Evolutionary conservation across 768 basidiomycete species (phyloP).

Genomic region (Gloeophyllum trabeum): DNA sequence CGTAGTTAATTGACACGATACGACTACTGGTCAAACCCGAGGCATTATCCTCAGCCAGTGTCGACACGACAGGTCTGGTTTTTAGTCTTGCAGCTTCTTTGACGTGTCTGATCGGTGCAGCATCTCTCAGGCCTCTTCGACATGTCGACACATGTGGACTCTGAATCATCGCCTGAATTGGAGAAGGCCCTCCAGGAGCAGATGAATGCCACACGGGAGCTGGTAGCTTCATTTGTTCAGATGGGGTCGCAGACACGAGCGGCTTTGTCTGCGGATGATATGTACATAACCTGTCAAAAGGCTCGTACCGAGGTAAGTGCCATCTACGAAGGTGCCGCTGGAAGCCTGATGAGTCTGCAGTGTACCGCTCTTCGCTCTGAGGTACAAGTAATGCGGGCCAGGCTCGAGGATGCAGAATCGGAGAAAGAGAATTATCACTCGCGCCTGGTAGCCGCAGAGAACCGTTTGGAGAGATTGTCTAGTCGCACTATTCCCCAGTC

Average conservation of each 20-base stretch:
- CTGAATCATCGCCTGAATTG: slow-evolving; percentile 15
- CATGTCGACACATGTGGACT: slow-evolving; percentile 19
- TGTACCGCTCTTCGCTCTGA: slow-evolving; percentile 49
- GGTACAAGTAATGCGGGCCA: slow-evolving; percentile 34
- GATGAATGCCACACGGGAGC: slow-evolving; percentile 42
- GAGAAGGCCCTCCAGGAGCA: slow-evolving; percentile 39
- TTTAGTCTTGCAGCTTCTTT: no score
- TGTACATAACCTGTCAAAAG: slow-evolving; percentile 36
- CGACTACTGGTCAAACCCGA: slow-evolving; percentile 45
- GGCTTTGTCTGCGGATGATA: slow-evolving; percentile 22
- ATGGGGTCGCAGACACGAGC: slow-evolving; percentile 24
- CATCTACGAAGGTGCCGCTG: neutral
- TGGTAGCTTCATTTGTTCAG: slow-evolving; percentile 48
- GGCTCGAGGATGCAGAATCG: slow-evolving; percentile 36
- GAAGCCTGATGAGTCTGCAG: slow-evolving; percentile 21
- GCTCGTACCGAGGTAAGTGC: slow-evolving; percentile 49
- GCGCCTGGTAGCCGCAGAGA: slow-evolving; percentile 45
- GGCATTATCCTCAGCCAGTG: slow-evolving; percentile 29
- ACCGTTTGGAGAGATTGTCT: slow-evolving; percentile 46
- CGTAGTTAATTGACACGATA: slow-evolving; percentile 57
- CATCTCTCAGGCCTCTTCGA: slow-evolving; percentile 14
- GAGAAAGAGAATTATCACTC: slow-evolving; percentile 37
- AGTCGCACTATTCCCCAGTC: slow-evolving; percentile 34
- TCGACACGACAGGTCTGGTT: slow-evolving; percentile 30
- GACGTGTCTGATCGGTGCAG: slow-evolving; percentile 11